Evolutionary conservation across 306 rosid genomes (phyloP).

Genomic region (Castanea mollissima): DNA sequence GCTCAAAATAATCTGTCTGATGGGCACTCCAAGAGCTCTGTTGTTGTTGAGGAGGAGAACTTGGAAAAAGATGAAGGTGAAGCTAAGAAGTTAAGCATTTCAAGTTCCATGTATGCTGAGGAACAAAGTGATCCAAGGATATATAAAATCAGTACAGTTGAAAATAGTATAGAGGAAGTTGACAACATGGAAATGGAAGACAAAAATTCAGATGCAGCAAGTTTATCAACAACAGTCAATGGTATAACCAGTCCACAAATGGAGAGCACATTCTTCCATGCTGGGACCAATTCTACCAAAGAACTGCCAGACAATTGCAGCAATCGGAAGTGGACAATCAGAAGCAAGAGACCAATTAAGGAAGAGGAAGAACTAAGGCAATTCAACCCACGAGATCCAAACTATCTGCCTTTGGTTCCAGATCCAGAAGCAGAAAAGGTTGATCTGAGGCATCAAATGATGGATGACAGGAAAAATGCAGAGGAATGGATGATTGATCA

Average conservation of each 20-base stretch:
- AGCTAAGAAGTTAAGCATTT: neutral
- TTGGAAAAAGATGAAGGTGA: conserved; percentile 13
- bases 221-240: neutral
- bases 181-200: conserved; percentile 6
- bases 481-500: conserved; percentile 95
- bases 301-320: conserved; percentile 26
- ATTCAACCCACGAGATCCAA: conserved; percentile 75
- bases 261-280: conserved; percentile 12
- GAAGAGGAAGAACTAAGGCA: conserved; percentile 55
- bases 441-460: conserved; percentile 76
- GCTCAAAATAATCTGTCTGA: neutral
- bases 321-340: conserved; percentile 31
- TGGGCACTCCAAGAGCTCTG: neutral
- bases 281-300: conserved; percentile 9
- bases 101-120: conserved; percentile 11
- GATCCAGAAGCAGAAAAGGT: conserved; percentile 70
- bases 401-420: conserved; percentile 63
- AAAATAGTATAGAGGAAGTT: neutral
- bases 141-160: conserved; percentile 9
- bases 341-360: conserved; percentile 30
- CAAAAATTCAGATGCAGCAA: neutral
- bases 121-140: conserved; percentile 5
- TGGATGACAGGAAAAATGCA: conserved; percentile 75
- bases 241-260: conserved; percentile 4
- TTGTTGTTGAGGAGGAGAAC: neutral